Conservation (phyloP, 2,329 filamentous ascomycete genomes). For the Exophiala sp. region DNA sequence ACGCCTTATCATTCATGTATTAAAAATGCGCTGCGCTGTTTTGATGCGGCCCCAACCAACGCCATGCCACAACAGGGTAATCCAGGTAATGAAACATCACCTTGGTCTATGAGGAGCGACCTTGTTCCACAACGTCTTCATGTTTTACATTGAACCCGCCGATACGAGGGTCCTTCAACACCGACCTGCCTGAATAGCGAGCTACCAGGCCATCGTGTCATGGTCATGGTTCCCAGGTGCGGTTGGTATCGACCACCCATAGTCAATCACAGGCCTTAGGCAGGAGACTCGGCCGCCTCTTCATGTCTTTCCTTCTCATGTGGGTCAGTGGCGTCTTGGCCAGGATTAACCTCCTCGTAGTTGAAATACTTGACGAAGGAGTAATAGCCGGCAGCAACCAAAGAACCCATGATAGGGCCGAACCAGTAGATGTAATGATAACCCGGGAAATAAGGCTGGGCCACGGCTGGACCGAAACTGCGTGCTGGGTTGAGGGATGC, state of each 20-base stretch:
- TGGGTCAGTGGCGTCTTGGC: conserved; percentile 45
- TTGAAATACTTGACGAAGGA: conserved; percentile 40
- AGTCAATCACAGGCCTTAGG: neutral
- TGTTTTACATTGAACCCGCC: too few relatives aligned
- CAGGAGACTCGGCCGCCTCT: neutral
- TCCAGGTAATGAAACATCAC: too few relatives aligned
- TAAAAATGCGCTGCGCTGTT: too few relatives aligned
- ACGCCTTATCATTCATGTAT: too few relatives aligned
- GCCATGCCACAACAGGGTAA: too few relatives aligned
- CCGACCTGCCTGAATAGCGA: too few relatives aligned
- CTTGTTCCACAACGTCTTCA: too few relatives aligned
- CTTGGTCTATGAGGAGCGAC: too few relatives aligned
- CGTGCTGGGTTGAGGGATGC: conserved; percentile 45
- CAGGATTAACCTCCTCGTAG: conserved; percentile 41
- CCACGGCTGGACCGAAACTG: conserved; percentile 43
- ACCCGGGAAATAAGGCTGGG: conserved; percentile 40
- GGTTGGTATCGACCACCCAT: neutral
- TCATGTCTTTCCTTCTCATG: conserved; percentile 6
- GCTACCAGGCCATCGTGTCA: too few relatives aligned
- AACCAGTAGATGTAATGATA: conserved; percentile 40
- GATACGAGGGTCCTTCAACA: too few relatives aligned
- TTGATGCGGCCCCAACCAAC: too few relatives aligned
- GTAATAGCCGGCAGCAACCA: conserved; percentile 47
- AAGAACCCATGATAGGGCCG: conserved; percentile 41
- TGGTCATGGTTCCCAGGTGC: too few relatives aligned